phyloP scores from a whole-genome alignment of 2,329 filamentous ascomycete genomes.

The Aspergillus bombycis region DNA sequence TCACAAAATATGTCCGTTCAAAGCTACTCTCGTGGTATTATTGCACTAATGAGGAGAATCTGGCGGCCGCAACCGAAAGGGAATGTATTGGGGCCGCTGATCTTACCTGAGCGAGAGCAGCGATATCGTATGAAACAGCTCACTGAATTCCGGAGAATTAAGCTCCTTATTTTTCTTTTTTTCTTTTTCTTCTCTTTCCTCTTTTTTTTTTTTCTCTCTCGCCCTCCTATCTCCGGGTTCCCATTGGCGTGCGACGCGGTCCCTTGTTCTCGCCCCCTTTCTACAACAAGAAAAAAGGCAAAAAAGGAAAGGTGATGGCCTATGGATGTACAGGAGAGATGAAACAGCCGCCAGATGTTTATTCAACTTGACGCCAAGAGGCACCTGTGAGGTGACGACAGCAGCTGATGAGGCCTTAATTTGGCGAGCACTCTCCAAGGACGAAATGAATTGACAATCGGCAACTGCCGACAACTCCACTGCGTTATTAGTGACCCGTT shows the following conservation, averaged over 20 bases:
- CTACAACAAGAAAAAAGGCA: background rate
- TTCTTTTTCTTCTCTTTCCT: too few species aligned
- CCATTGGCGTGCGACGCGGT: conserved; percentile 2
- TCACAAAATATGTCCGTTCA: conserved; percentile 6
- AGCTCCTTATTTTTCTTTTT: background rate
- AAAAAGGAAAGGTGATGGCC: background rate
- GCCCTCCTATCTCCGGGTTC: background rate
- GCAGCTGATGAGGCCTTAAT: conserved; percentile 16
- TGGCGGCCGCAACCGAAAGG: conserved; percentile 7
- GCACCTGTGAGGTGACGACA: conserved; percentile 16
- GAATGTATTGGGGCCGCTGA: conserved; percentile 16
- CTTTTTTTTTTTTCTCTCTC: conserved; percentile 1
- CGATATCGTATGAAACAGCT: conserved; percentile 11
- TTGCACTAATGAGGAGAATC: conserved; percentile 1
- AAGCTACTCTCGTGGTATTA: background rate
- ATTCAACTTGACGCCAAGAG: conserved; percentile 10
- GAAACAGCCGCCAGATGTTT: background rate
- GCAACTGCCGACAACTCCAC: conserved; percentile 1
- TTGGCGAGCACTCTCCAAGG: background rate
- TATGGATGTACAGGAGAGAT: background rate
- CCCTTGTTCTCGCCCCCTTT: conserved; percentile 6
- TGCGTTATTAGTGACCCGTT: background rate
- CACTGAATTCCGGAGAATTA: conserved; percentile 8
- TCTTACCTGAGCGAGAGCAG: conserved; percentile 13
- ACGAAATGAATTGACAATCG: background rate